phyloP scores from a whole-genome alignment of 192 early-diverging fungal species.

The Backusella morwellensis region DNA sequence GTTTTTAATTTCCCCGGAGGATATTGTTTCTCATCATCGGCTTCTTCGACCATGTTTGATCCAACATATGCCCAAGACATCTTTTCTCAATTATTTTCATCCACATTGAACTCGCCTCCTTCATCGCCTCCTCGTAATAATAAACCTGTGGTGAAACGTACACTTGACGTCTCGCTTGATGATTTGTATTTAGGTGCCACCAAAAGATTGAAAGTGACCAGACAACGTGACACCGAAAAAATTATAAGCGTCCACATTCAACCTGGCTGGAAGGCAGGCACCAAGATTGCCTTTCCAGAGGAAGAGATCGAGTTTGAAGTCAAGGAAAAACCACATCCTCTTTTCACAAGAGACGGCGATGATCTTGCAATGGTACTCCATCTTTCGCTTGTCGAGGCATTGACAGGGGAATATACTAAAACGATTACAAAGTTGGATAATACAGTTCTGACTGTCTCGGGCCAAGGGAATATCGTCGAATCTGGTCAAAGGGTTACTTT shows the following conservation, averaged over 20 bases:
- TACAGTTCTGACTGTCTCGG: slow-evolving; percentile 59
- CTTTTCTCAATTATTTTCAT: slow-evolving; percentile 84
- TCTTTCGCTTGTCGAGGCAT: slow-evolving; percentile 75
- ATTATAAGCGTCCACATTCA: slow-evolving; percentile 81
- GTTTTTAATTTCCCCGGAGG: background rate
- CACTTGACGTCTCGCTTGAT: slow-evolving; percentile 78
- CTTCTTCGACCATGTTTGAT: slow-evolving; percentile 3
- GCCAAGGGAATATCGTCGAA: slow-evolving; percentile 51
- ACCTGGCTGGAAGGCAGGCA: slow-evolving; percentile 97
- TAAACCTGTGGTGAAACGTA: slow-evolving; percentile 63
- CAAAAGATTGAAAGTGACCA: slow-evolving; percentile 92
- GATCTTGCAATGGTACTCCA: slow-evolving; percentile 65
- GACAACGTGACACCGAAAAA: slow-evolving; percentile 65
- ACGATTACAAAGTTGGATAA: slow-evolving; percentile 71
- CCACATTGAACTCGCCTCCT: slow-evolving; percentile 1
- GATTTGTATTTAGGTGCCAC: slow-evolving; percentile 90
- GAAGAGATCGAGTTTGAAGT: slow-evolving; percentile 96
- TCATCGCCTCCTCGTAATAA: slow-evolving; percentile 12
- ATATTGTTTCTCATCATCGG: background rate
- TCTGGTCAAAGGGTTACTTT: slow-evolving; percentile 75
- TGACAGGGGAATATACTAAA: slow-evolving; percentile 74
- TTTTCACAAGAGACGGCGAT: slow-evolving; percentile 87
- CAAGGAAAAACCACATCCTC: slow-evolving; percentile 85
- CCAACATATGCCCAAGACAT: slow-evolving; percentile 59
- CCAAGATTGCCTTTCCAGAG: slow-evolving; percentile 86